Conservation (phyloP, 495 filamentous ascomycete genomes). For the Podospora appendiculata region DNA sequence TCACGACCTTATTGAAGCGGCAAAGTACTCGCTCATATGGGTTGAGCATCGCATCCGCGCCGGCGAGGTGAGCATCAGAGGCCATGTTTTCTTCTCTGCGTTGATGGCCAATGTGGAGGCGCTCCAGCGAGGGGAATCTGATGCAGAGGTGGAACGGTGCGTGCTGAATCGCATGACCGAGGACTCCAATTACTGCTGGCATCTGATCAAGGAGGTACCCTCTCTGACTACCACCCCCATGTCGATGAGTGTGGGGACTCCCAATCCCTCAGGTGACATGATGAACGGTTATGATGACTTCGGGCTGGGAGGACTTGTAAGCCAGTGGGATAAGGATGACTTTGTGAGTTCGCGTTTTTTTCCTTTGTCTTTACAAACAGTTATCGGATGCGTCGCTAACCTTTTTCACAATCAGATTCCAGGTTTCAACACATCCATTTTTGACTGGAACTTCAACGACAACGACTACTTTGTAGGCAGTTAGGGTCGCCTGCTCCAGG, state of each 20-base stretch:
- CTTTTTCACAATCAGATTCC: neutral
- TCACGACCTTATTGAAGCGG: conserved; percentile 38
- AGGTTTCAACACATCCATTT: no score
- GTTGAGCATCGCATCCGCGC: conserved; percentile 32
- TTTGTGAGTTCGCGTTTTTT: conserved; percentile 8
- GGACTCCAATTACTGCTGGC: conserved; percentile 13
- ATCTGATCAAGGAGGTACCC: conserved; percentile 10
- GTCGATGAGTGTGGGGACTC: neutral
- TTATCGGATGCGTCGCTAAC: neutral
- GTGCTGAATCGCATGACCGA: conserved; percentile 18
- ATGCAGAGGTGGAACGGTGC: conserved; percentile 16
- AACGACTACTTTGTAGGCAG: no score
- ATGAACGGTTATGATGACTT: neutral
- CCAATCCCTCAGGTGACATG: neutral
- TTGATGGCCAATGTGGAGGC: conserved; percentile 39
- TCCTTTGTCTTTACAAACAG: neutral
- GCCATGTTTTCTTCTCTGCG: conserved; percentile 36
- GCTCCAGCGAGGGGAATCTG: conserved; percentile 18
- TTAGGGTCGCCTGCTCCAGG: no score
- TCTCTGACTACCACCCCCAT: neutral
- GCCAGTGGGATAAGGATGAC: conserved; percentile 10
- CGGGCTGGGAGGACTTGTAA: neutral
- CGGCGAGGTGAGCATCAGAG: conserved; percentile 53
- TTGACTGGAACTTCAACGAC: no score
- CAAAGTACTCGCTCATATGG: conserved; percentile 42